Percentiles rank a stretch among this genome's conserved stretches.
phyloP scores from a whole-genome alignment of 768 basidiomycete species.

The Boletus rubroflammeus region DNA sequence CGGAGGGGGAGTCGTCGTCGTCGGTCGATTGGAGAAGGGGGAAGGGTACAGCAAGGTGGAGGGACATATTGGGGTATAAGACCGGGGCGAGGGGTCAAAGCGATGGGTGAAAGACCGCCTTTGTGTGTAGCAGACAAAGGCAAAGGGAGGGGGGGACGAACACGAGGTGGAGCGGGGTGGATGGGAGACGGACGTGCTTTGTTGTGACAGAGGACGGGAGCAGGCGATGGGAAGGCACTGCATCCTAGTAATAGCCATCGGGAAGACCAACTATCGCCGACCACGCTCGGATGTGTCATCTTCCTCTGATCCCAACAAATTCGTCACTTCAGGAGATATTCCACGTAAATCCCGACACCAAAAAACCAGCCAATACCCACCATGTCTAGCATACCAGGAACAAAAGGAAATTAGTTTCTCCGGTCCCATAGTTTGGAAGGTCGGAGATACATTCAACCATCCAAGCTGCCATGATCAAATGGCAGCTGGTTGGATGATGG shows the following conservation, averaged over 20 bases:
- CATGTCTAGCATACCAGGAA: too few relatives aligned
- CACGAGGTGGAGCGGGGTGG: slow-evolving; percentile 2
- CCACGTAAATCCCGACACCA: background rate
- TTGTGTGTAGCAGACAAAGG: slow-evolving; percentile 29
- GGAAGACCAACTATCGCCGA: slow-evolving; percentile 10
- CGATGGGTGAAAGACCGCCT: slow-evolving; percentile 17
- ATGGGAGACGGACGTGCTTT: slow-evolving; percentile 4
- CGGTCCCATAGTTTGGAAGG: too few relatives aligned
- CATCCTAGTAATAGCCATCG: slow-evolving; percentile 18
- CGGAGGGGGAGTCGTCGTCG: slow-evolving; percentile 10
- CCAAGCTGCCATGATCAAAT: too few relatives aligned
- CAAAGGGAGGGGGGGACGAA: background rate
- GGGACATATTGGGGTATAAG: slow-evolving; percentile 23
- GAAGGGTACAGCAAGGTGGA: slow-evolving; percentile 7
- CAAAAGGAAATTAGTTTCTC: too few relatives aligned
- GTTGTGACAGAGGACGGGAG: background rate
- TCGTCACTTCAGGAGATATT: background rate
- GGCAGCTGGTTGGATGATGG: too few relatives aligned
- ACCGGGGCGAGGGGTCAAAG: slow-evolving; percentile 20
- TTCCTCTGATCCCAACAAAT: slow-evolving; percentile 12
- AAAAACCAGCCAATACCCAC: background rate
- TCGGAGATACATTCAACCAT: too few relatives aligned
- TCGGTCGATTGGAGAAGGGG: slow-evolving; percentile 10
- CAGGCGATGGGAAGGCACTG: slow-evolving; percentile 2
- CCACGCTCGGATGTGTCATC: slow-evolving; percentile 4